A percentile compares a stretch with the other conserved stretches of the same genome.
These are phyloP conservation scores for Rhizophlyctis rosea DNA, from an alignment of 192 early-diverging fungal species.

Conservation along the genomic window DNA sequence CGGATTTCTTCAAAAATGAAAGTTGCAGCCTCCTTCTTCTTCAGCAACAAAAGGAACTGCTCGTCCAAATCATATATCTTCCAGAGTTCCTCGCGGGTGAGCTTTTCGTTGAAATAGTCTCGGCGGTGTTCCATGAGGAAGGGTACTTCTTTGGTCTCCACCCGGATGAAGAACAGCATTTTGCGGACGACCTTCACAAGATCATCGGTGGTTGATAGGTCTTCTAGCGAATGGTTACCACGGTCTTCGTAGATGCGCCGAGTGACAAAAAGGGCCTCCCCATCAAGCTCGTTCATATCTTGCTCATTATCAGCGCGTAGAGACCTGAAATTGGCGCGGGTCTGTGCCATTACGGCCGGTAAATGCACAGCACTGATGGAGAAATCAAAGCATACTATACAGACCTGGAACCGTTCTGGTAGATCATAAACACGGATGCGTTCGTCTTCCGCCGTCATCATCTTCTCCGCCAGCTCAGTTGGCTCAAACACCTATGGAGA, in stretches of 20 bases:
- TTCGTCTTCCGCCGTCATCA: slow-evolving; percentile 92
- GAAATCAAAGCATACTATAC: too few species aligned
- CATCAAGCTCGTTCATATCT: slow-evolving; percentile 36
- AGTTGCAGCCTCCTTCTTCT: slow-evolving; percentile 39
- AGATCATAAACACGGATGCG: slow-evolving; percentile 82
- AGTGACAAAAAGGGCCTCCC: slow-evolving; percentile 35
- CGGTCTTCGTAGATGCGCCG: slow-evolving; percentile 11
- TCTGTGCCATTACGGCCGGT: too few species aligned
- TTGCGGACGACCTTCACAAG: slow-evolving; percentile 35
- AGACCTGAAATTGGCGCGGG: too few species aligned
- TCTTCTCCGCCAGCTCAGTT: slow-evolving; percentile 76
- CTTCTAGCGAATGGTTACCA: too few species aligned
- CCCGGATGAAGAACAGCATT: slow-evolving; percentile 68
- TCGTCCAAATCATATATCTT: slow-evolving; percentile 80
- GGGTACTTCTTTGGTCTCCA: slow-evolving; percentile 82
- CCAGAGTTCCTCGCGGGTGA: slow-evolving; percentile 79
- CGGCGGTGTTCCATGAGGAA: slow-evolving; percentile 82
- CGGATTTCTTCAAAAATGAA: slow-evolving; percentile 39
- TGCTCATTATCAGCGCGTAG: too few species aligned
- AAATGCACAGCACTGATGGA: too few species aligned
- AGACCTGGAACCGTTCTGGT: slow-evolving; percentile 91
- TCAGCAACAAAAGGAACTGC: slow-evolving; percentile 68
- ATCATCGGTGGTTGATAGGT: too few species aligned
- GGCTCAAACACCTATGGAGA: slow-evolving; percentile 65
- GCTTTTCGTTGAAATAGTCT: slow-evolving; percentile 77